Conservation (phyloP, 768 basidiomycete genomes). For the Pisolithus sp. region DNA sequence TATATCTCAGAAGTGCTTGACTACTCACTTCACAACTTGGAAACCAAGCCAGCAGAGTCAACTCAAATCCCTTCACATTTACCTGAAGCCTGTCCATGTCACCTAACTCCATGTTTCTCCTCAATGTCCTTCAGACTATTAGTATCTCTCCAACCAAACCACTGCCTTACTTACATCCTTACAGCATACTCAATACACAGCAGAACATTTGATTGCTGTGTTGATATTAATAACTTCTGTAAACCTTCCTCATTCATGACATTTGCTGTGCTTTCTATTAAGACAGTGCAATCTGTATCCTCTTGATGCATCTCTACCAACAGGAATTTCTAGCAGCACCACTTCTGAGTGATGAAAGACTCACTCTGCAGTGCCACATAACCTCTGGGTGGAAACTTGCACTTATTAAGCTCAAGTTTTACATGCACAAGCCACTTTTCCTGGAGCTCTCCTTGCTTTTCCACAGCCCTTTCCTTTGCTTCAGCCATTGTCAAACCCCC, state of each 20-base stretch:
- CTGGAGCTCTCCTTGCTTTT: slow-evolving; percentile 8
- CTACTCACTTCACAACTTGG: too few species aligned
- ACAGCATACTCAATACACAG: too few species aligned
- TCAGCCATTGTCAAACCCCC: slow-evolving; percentile 1
- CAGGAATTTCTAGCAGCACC: background rate
- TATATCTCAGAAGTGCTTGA: background rate
- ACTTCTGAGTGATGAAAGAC: background rate
- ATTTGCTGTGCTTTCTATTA: too few species aligned
- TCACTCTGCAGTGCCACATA: too few species aligned
- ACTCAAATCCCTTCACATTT: too few species aligned
- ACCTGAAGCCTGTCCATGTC: too few species aligned
- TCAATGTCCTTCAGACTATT: background rate
- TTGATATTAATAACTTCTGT: background rate
- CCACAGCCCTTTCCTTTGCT: slow-evolving; percentile 9
- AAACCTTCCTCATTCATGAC: too few species aligned
- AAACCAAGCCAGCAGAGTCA: too few species aligned
- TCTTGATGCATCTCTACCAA: too few species aligned
- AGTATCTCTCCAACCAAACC: background rate
- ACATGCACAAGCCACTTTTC: too few species aligned
- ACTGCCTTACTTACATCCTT: background rate
- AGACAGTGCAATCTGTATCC: too few species aligned
- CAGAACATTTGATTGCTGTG: background rate
- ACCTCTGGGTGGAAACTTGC: background rate
- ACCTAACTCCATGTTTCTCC: background rate
- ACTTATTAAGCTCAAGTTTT: background rate